Percentiles rank a stretch among this genome's conserved stretches.
Conservation (phyloP, 345 rosid genomes). For the Arabidopsis arenosa region DNA sequence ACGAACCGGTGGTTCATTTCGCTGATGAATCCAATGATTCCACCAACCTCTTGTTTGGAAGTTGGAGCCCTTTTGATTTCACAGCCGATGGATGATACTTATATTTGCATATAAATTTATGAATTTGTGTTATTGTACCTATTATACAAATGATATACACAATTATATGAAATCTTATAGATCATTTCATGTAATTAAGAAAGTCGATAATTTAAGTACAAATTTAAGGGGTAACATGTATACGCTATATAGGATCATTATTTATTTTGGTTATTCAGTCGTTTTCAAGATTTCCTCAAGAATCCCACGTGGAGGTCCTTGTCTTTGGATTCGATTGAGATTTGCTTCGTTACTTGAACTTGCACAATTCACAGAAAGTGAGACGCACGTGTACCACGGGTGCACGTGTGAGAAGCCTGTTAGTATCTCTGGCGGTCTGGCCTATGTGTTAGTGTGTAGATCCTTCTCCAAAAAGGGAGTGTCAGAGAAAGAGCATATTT, state of each 20-base stretch:
- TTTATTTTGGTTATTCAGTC: conserved; percentile 19
- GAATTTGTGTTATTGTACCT: conserved; percentile 29
- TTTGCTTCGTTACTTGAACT: conserved; percentile 42
- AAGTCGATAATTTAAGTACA: conserved; percentile 19
- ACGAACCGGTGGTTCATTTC: conserved; percentile 43
- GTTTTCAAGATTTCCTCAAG: conserved; percentile 35
- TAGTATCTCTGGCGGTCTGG: conserved; percentile 21
- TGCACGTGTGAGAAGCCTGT: conserved; percentile 36
- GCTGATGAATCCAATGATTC: conserved; percentile 40
- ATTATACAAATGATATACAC: conserved; percentile 34
- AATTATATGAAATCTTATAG: conserved; percentile 21
- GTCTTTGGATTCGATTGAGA: conserved; percentile 46
- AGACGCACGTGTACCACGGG: conserved; percentile 40
- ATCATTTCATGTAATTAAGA: conserved; percentile 36
- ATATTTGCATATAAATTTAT: background rate
- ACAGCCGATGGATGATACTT: conserved; percentile 36
- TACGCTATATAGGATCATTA: background rate
- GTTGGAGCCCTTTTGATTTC: conserved; percentile 50
- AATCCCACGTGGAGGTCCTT: conserved; percentile 44
- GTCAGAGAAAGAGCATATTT: conserved; percentile 47
- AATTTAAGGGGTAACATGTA: conserved; percentile 4
- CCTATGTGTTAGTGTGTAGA: conserved; percentile 3
- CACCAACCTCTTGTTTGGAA: conserved; percentile 48
- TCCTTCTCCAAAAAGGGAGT: conserved; percentile 33
- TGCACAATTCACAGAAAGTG: conserved; percentile 37